Evolutionary conservation across 2,329 filamentous ascomycete species (phyloP).

Genomic region (Dothidotthia symphoricarpi): DNA sequence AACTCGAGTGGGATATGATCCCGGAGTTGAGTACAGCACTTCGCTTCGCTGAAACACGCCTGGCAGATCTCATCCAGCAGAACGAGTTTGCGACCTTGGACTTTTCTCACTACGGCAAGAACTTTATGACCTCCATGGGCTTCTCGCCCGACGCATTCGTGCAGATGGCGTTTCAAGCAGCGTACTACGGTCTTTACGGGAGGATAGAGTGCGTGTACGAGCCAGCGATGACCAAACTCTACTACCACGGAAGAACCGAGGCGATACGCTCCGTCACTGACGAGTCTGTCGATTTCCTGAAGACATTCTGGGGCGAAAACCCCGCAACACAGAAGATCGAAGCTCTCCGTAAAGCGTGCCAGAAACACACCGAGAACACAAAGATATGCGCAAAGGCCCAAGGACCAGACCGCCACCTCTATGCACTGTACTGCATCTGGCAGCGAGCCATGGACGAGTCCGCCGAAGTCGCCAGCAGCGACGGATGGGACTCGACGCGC

Average conservation of each 20-base stretch:
- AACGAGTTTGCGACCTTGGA: constrained; percentile 94
- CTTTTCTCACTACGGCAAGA: constrained; percentile 87
- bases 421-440: constrained; percentile 93
- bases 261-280: constrained; percentile 83
- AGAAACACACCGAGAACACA: constrained; percentile 77
- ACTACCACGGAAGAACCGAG: constrained; percentile 89
- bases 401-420: constrained; percentile 89
- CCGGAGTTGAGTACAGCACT: constrained; percentile 88
- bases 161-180: constrained; percentile 98
- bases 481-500: constrained; percentile 50
- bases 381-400: constrained; percentile 84
- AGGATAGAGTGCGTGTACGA: constrained; percentile 94
- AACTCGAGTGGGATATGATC: constrained; percentile 96
- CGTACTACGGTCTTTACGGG: constrained; percentile 95
- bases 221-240: constrained; percentile 96
- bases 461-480: constrained; percentile 54
- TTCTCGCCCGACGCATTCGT: constrained; percentile 97
- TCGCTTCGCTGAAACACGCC: constrained; percentile 89
- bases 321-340: constrained; percentile 80
- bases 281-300: constrained; percentile 83
- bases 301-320: constrained; percentile 92
- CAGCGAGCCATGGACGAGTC: constrained; percentile 82
- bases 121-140: constrained; percentile 95
- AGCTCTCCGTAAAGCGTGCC: constrained; percentile 76
- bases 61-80: constrained; percentile 92